Evolutionary conservation across 2,329 filamentous ascomycete genomes (phyloP), one percentile per base, ranked within the genome.

Genomic region (Cyphellophora attinorum): DNA sequence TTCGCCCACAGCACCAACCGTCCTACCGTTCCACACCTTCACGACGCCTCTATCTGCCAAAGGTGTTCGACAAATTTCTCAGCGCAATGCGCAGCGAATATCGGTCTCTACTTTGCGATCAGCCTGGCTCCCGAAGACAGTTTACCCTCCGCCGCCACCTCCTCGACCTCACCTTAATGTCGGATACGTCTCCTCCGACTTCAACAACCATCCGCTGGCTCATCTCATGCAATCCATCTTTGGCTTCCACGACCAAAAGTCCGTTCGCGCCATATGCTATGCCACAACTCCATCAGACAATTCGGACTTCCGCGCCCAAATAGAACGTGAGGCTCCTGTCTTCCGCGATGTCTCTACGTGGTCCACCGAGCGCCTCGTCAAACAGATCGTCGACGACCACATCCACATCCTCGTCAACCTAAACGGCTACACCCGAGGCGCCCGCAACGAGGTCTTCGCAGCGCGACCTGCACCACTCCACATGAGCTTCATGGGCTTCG

Each of bases 401-500:
- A 91, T 98, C 33, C 91, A 98, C 53, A 91, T 98, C 27, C 70
- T 98, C 13, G 78, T 98, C 50, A 98, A 98, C 45, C 70, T 98
- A n/a, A 98, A 98, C 51, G 91, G 91, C 8, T 98, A 98, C 57
- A 98, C 91, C 0, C 74, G 91, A 35, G 91, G 91, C 18, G 91
- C 91, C n/a, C 77, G 88, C 15, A 98, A 98, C 49, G 91, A 98
- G 54, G 81, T 98, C 3, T 98, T 98, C 56, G 91, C 91, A 14
- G 91, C 91, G 14, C 77, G 93, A 16, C 85, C 91, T 11, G 86
- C 88, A 2, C 91, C 91, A 0, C 85, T 98, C 28, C 91, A 98
- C 47, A 98, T 98, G 91, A 94, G 91, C 0, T 98, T 98, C 52
- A 98, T 98, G 91, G 91, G 91, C 1, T 98, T 98, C 55, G 91